A percentile compares a stretch with the other conserved stretches of the same genome.
These are phyloP conservation scores for Barnettozyma botsteinii DNA, from an alignment of 805 yeast species.

Conservation along the genomic window DNA sequence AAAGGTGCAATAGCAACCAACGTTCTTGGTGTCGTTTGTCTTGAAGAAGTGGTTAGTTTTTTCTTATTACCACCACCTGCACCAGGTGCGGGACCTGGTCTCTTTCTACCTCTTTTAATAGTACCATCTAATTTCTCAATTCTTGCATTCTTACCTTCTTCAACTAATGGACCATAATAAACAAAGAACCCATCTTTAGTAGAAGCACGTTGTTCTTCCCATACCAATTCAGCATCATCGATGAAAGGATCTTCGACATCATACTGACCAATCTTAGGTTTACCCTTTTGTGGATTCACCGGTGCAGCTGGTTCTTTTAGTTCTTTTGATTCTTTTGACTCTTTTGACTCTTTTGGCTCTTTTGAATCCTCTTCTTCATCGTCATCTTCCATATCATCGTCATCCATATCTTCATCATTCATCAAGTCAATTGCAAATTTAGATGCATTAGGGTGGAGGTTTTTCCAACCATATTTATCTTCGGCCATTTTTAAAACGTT, in stretches of 20 bases:
- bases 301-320: conserved; percentile 27
- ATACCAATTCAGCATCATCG: conserved; percentile 85
- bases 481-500: conserved; percentile 73
- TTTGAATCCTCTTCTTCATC: conserved; percentile 38
- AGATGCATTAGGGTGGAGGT: conserved; percentile 60
- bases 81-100: conserved; percentile 13
- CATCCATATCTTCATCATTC: conserved; percentile 49
- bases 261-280: conserved; percentile 82
- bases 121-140: conserved; percentile 43
- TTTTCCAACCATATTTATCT: conserved; percentile 77
- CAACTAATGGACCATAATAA: conserved; percentile 85
- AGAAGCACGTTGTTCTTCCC: conserved; percentile 91
- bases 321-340: conserved; percentile 32
- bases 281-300: conserved; percentile 39
- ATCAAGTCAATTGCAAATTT: conserved; percentile 49
- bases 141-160: conserved; percentile 44
- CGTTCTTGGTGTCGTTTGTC: conserved; percentile 3
- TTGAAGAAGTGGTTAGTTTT: background rate
- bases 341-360: conserved; percentile 28
- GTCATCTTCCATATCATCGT: conserved; percentile 29
- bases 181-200: conserved; percentile 96
- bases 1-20: conserved; percentile 5
- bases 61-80: conserved; percentile 1
- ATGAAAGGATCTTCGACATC: conserved; percentile 93
- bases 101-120: conserved; percentile 32